Evolutionary conservation across 352 stramenopile genomes (phyloP).

Genomic region (Phytophthora capsici): DNA sequence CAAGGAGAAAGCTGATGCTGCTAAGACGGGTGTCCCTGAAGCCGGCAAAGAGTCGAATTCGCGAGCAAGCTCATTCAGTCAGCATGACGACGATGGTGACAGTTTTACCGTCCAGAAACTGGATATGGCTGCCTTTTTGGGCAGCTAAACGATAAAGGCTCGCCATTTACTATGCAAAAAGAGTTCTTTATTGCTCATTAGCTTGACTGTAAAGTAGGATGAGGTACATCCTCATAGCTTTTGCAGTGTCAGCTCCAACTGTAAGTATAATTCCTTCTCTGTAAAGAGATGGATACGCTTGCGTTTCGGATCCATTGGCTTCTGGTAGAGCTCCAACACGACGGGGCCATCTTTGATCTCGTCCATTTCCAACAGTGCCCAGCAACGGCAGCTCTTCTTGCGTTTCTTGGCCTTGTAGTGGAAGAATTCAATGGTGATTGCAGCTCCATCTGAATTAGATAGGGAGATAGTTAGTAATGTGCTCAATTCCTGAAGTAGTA

Average conservation of each 20-base stretch:
- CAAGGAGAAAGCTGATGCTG: constrained; percentile 41
- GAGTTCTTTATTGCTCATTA: no score
- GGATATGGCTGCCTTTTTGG: constrained; percentile 80
- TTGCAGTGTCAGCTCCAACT: constrained; percentile 48
- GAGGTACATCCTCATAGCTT: constrained; percentile 21
- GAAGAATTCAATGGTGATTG: constrained; percentile 75
- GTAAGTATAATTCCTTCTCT: constrained; percentile 73
- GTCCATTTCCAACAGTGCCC: constrained; percentile 75
- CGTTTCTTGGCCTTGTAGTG: constrained; percentile 83
- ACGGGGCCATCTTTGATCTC: constrained; percentile 48
- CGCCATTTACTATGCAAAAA: no score
- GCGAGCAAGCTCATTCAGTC: constrained; percentile 50
- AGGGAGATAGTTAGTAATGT: constrained; percentile 2
- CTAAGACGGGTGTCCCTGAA: constrained; percentile 19
- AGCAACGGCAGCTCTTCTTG: constrained; percentile 81
- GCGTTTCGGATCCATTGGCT: constrained; percentile 68
- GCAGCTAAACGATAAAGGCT: constrained; percentile 32
- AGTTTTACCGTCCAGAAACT: constrained; percentile 78
- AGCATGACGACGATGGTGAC: constrained; percentile 43
- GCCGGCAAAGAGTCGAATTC: constrained; percentile 41
- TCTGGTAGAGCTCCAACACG: constrained; percentile 72
- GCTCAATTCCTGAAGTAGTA: not conserved
- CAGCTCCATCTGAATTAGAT: constrained; percentile 46
- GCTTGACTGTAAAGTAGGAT: not conserved
- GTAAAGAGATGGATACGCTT: constrained; percentile 80